Evolutionary conservation across 768 basidiomycete genomes (phyloP).

Genomic region (Collybia nuda): DNA sequence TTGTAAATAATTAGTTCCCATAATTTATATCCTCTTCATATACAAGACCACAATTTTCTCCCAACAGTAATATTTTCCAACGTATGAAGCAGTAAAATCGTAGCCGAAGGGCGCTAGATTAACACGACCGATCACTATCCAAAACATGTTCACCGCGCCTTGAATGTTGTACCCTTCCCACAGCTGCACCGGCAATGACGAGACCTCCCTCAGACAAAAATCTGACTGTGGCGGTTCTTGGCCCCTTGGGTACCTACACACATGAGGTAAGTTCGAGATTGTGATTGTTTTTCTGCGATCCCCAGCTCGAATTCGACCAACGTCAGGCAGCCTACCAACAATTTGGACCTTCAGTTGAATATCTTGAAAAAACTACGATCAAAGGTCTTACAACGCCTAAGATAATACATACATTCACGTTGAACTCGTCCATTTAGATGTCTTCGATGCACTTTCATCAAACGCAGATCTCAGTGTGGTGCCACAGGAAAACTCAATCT

Average conservation of each 20-base stretch:
- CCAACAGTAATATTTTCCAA: too few species aligned
- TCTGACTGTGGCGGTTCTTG: slow-evolving; percentile 52
- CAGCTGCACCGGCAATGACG: too few species aligned
- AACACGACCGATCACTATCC: too few species aligned
- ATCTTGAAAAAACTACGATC: slow-evolving; percentile 34
- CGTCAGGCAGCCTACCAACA: slow-evolving; percentile 37
- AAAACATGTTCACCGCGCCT: too few species aligned
- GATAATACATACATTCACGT: background rate
- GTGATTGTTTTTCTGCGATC: background rate
- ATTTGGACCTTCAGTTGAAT: slow-evolving; percentile 31
- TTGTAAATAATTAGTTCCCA: background rate
- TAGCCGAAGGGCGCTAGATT: too few species aligned
- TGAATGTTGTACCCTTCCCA: too few species aligned
- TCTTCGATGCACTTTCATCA: slow-evolving; percentile 51
- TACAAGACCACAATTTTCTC: too few species aligned
- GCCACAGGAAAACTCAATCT: slow-evolving; percentile 80
- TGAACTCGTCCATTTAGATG: slow-evolving; percentile 39
- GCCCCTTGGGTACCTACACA: slow-evolving; percentile 71
- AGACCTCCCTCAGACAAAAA: background rate
- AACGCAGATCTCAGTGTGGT: slow-evolving; percentile 56
- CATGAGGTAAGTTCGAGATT: slow-evolving; percentile 40
- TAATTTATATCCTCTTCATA: too few species aligned
- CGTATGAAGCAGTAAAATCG: too few species aligned
- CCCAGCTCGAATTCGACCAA: background rate
- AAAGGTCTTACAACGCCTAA: slow-evolving; percentile 20